A percentile compares a stretch with the other conserved stretches of the same genome.
These are phyloP conservation scores for Colletotrichum lupini DNA, from an alignment of 2,329 filamentous ascomycete genomes.

Conservation along the genomic window DNA sequence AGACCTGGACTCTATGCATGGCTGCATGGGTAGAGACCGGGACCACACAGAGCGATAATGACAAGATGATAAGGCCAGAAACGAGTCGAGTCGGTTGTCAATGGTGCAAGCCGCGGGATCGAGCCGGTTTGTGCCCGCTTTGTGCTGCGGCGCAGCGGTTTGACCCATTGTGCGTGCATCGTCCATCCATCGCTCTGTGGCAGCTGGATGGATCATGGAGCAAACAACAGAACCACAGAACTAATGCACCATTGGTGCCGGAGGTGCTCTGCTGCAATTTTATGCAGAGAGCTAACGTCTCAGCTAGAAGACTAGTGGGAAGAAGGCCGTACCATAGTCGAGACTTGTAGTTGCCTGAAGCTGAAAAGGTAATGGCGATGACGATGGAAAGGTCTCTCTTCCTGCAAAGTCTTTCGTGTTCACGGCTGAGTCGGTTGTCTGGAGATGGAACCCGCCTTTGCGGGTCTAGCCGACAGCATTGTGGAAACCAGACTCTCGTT, in stretches of 20 bases:
- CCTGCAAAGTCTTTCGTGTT: background rate
- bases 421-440: background rate
- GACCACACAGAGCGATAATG: slow-evolving; percentile 17
- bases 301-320: slow-evolving; percentile 28
- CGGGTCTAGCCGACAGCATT: background rate
- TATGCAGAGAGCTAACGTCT: slow-evolving; percentile 36
- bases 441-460: background rate
- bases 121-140: slow-evolving; percentile 31
- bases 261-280: slow-evolving; percentile 12
- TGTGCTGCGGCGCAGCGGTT: slow-evolving; percentile 33
- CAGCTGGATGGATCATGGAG: slow-evolving; percentile 19
- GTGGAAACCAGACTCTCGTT: background rate
- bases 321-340: background rate
- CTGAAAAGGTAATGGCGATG: background rate
- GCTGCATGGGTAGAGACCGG: slow-evolving; percentile 6
- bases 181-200: slow-evolving; percentile 18
- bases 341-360: slow-evolving; percentile 5
- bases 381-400: background rate
- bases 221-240: background rate
- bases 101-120: slow-evolving; percentile 28
- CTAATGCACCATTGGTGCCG: slow-evolving; percentile 31
- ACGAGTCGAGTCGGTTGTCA: slow-evolving; percentile 20
- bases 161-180: slow-evolving; percentile 26
- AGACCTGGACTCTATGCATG: slow-evolving; percentile 16
- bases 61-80: slow-evolving; percentile 29